phyloP scores from a whole-genome alignment of 2,329 filamentous ascomycete genomes.

The Apiospora aurea region DNA sequence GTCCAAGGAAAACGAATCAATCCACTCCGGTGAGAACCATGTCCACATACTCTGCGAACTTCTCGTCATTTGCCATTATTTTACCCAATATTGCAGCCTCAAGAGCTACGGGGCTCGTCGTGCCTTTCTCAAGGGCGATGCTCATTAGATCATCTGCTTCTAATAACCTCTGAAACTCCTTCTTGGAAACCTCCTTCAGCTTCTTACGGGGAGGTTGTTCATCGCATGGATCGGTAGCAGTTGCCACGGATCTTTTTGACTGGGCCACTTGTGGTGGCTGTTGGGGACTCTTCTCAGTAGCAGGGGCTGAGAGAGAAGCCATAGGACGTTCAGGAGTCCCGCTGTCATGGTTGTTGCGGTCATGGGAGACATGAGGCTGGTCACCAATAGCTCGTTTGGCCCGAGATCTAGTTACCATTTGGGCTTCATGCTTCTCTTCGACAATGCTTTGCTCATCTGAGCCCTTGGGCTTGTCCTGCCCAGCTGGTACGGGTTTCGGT shows the following conservation, averaged over 20 bases:
- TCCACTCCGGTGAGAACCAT: neutral
- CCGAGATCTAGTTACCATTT: neutral
- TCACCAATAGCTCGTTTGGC: neutral
- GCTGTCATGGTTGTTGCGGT: neutral
- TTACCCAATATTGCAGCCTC: neutral
- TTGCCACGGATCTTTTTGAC: neutral
- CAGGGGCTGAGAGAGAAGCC: neutral
- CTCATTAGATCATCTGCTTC: slow-evolving; percentile 3
- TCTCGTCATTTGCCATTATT: neutral
- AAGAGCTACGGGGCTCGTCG: neutral
- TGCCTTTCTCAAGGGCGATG: neutral
- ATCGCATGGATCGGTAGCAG: neutral
- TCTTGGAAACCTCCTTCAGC: neutral
- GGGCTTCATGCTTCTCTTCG: neutral
- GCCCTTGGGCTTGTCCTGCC: neutral
- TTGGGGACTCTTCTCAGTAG: neutral
- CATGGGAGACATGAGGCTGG: neutral
- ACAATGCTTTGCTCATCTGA: neutral
- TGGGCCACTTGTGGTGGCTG: neutral
- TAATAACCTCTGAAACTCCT: neutral
- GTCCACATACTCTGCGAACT: neutral
- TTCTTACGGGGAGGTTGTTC: neutral
- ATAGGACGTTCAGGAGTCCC: no score
- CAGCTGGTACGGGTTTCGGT: neutral
- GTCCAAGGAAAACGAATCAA: neutral